Evolutionary conservation across 1,284 basidiomycete species (phyloP).

Genomic region (Trichosporon coremiiforme): DNA sequence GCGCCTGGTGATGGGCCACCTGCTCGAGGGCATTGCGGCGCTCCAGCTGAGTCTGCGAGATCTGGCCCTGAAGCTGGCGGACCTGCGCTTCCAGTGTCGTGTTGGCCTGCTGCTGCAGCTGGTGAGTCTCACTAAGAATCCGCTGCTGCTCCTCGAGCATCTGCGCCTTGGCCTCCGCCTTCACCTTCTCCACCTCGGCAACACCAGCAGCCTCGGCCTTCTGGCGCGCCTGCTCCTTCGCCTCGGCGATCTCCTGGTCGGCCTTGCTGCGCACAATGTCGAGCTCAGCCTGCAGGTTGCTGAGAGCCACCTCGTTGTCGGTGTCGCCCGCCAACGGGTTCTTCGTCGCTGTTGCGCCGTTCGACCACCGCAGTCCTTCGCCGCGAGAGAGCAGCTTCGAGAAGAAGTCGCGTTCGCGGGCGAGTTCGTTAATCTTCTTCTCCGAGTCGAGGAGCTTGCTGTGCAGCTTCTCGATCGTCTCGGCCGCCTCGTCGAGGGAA

Average conservation of each 20-base stretch:
- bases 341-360: slow-evolving; percentile 15
- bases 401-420: slow-evolving; percentile 85
- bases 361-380: slow-evolving; percentile 48
- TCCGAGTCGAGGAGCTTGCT: slow-evolving; percentile 71
- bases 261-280: slow-evolving; percentile 69
- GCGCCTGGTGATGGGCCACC: slow-evolving; percentile 58
- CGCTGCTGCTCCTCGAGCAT: slow-evolving; percentile 61
- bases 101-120: slow-evolving; percentile 52
- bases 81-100: slow-evolving; percentile 43
- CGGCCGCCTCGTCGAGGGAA: slow-evolving; percentile 75
- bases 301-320: slow-evolving; percentile 36
- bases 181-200: slow-evolving; percentile 70
- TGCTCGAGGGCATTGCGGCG: slow-evolving; percentile 50
- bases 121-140: slow-evolving; percentile 48
- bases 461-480: slow-evolving; percentile 77
- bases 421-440: slow-evolving; percentile 71
- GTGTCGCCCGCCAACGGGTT: slow-evolving; percentile 35
- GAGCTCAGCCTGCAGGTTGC: slow-evolving; percentile 57
- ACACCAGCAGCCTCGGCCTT: slow-evolving; percentile 67
- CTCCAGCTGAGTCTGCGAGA: slow-evolving; percentile 45
- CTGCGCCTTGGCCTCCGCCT: slow-evolving; percentile 75
- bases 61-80: slow-evolving; percentile 44
- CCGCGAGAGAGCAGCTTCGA: slow-evolving; percentile 66
- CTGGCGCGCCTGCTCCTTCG: slow-evolving; percentile 68
- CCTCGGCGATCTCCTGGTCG: slow-evolving; percentile 67